Percentiles rank a stretch among this genome's conserved stretches.
Conservation (phyloP, 208 protist species). For the Trichomonas gallinae region DNA sequence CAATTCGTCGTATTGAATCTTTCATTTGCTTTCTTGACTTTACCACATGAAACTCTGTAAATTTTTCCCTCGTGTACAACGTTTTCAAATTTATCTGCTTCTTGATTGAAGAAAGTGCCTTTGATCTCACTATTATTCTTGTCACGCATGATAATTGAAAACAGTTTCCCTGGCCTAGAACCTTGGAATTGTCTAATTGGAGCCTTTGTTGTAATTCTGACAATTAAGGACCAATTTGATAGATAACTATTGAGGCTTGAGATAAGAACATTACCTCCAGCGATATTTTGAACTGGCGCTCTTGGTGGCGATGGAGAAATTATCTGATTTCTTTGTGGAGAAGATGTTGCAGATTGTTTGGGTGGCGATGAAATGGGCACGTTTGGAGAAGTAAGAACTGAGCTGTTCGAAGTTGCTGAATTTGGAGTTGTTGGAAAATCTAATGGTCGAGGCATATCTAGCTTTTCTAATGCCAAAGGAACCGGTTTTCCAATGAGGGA, state of each 20-base stretch:
- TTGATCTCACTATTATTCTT: background rate
- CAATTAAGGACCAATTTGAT: background rate
- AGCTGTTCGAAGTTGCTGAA: background rate
- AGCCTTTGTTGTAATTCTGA: background rate
- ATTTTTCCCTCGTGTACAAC: background rate
- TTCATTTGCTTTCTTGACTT: background rate
- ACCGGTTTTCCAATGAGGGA: background rate
- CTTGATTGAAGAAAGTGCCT: background rate
- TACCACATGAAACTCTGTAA: background rate
- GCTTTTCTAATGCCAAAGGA: background rate
- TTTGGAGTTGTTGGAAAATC: background rate
- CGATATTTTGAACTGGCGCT: background rate
- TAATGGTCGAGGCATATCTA: background rate
- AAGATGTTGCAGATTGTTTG: background rate
- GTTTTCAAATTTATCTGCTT: background rate
- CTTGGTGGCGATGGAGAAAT: no score
- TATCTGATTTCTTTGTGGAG: background rate
- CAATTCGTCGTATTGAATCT: background rate
- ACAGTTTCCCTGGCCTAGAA: background rate
- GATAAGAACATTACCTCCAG: background rate
- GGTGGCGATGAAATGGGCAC: background rate
- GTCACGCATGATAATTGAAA: background rate
- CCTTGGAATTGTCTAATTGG: background rate
- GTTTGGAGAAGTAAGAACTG: background rate
- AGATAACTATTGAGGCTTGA: background rate